Base-by-base conservation (phyloP, 108 stramenopile genomes). In the Tribonema minus region DNA sequence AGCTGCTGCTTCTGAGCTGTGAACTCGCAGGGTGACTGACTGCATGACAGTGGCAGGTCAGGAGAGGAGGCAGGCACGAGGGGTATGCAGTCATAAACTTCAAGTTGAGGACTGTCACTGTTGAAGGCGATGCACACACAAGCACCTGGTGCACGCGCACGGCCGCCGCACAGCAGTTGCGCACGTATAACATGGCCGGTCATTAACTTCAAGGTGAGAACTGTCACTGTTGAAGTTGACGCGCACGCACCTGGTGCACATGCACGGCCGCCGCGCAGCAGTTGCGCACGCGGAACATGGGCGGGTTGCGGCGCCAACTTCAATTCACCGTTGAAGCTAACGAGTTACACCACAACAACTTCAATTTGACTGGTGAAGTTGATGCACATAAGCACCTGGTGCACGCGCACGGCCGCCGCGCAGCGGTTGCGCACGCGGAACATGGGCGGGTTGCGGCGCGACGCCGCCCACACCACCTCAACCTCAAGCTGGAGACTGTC, bases 391-490 rank as follows among this genome's bases (percentile, higher is more conserved):
- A 29, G 38, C 9, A 64, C 59, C 74, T 76, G 74, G 65, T 76
- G 74, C 25, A 76, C 36, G 15, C 46, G 26, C 27, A 76, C 46
- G 12, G 65, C 26, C 35, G 40, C 58, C 0, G 74, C 40, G 58
- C 74, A 65, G 27, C 36, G 20, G 74, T 76, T 76, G 58, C 46
- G 64, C 31, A 37, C 64, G 25, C 60, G 58, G 65, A 62, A 76
- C 64, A 76, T 67, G 28, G 74, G 46, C 3, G 74, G 31, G 15
- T 61, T 33, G 29, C 7, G 20, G 65, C 64, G 28, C 0, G 34
- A 39, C 33, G 80, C 68, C 64, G 64, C 69, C 80, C 80, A 80
- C 37, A 80, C 37, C 5, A 70, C 80, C 0, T 59, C 76, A 0
- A 77, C 54, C 60, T 68, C 76, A n/a, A n/a, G n/a, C n/a, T n/a